Percentiles rank a stretch among this genome's conserved stretches.
These are phyloP conservation scores for Pleurotus pulmonarius DNA, from an alignment of 768 basidiomycete genomes.

Conservation along the genomic window DNA sequence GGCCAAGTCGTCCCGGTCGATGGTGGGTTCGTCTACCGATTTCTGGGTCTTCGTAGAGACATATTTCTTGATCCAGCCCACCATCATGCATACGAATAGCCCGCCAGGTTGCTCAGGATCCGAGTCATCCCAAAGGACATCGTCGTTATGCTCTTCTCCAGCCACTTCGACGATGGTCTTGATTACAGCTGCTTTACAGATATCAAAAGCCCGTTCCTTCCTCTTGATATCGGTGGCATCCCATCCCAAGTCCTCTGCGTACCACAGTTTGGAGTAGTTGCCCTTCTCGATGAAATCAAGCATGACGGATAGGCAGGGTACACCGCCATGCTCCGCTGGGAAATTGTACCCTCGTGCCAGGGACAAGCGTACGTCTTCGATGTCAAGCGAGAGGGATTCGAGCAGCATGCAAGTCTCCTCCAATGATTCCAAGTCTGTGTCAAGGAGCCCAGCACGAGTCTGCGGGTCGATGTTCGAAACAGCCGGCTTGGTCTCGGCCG, in stretches of 20 bases:
- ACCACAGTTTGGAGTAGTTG: slow-evolving; percentile 66
- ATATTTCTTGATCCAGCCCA: slow-evolving; percentile 68
- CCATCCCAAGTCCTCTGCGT: slow-evolving; percentile 26
- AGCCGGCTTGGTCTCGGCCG: slow-evolving; percentile 17
- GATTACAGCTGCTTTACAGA: slow-evolving; percentile 83
- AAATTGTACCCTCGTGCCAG: slow-evolving; percentile 64
- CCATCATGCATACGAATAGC: slow-evolving; percentile 68
- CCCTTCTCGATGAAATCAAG: slow-evolving; percentile 75
- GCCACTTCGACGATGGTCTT: slow-evolving; percentile 84
- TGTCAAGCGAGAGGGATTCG: slow-evolving; percentile 75
- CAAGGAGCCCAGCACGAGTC: slow-evolving; percentile 40
- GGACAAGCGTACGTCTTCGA: slow-evolving; percentile 70
- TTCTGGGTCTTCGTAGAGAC: slow-evolving; percentile 34
- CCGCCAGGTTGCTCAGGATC: slow-evolving; percentile 59
- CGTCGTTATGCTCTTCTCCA: slow-evolving; percentile 75
- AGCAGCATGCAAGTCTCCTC: slow-evolving; percentile 74
- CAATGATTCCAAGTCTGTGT: slow-evolving; percentile 67
- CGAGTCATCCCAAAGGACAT: slow-evolving; percentile 72
- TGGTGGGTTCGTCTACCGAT: slow-evolving; percentile 13
- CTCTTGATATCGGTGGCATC: slow-evolving; percentile 48
- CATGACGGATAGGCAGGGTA: slow-evolving; percentile 58
- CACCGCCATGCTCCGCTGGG: slow-evolving; percentile 51
- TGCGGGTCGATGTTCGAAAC: slow-evolving; percentile 40
- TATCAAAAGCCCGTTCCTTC: slow-evolving; percentile 70
- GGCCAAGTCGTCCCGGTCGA: slow-evolving; percentile 64